Conservation (phyloP, 805 yeast genomes). For the Saccharomyces jurei region DNA sequence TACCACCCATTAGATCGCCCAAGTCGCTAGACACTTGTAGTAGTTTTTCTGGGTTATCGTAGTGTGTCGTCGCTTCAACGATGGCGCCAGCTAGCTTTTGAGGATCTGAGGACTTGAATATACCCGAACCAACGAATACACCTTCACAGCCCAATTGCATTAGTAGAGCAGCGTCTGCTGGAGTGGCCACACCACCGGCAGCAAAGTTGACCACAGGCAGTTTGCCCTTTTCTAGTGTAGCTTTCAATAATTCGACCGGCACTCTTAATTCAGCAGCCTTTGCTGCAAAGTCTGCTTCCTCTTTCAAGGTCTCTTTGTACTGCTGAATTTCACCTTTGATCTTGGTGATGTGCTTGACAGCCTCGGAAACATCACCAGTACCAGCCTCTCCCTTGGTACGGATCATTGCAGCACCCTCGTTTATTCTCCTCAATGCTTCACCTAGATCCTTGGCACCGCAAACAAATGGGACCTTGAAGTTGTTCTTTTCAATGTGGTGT, state of each 20-base stretch:
- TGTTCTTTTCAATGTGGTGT: constrained; percentile 52
- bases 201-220: constrained; percentile 81
- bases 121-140: constrained; percentile 71
- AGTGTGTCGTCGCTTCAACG: constrained; percentile 72
- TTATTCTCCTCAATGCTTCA: constrained; percentile 69
- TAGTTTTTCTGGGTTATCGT: constrained; percentile 48
- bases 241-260: constrained; percentile 45
- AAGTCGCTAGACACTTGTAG: constrained; percentile 60
- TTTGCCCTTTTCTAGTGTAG: constrained; percentile 40
- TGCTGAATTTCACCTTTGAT: constrained; percentile 47
- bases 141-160: constrained; percentile 80
- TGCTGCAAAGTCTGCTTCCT: constrained; percentile 39
- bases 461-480: constrained; percentile 67
- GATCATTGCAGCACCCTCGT: constrained; percentile 82
- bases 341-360: constrained; percentile 62
- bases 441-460: constrained; percentile 80
- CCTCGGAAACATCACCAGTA: constrained; percentile 79
- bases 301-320: constrained; percentile 31
- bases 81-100: constrained; percentile 65
- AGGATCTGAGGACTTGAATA: constrained; percentile 66
- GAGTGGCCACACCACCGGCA: constrained; percentile 85
- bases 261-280: constrained; percentile 55
- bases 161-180: constrained; percentile 78
- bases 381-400: constrained; percentile 88
- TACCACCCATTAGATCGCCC: constrained; percentile 72